Percentiles rank a stretch among this genome's conserved stretches.
Conservation (phyloP, 2,329 filamentous ascomycete species). For the Grosmannia serpens region DNA sequence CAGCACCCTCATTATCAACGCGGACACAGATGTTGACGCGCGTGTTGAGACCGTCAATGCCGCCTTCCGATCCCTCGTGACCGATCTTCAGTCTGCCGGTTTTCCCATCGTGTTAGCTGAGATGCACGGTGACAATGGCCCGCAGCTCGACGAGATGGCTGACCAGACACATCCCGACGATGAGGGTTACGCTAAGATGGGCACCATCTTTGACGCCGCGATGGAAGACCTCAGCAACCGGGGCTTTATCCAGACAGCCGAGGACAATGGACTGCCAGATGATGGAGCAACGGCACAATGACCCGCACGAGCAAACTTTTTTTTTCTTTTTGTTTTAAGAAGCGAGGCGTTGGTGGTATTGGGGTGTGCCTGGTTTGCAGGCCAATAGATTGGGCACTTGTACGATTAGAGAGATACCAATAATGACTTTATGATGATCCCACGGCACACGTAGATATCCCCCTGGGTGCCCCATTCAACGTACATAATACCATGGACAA, state of each 20-base stretch:
- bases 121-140: constrained; percentile 10
- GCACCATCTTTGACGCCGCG: neutral
- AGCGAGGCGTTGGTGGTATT: too few species aligned
- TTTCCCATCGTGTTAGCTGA: constrained; percentile 12
- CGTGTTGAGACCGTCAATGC: constrained; percentile 10
- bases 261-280: neutral
- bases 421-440: too few species aligned
- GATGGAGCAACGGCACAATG: neutral
- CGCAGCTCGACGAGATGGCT: constrained; percentile 8
- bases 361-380: too few species aligned
- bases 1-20: constrained; percentile 13
- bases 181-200: constrained; percentile 9
- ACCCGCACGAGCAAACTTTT: too few species aligned
- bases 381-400: too few species aligned
- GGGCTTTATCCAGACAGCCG: neutral
- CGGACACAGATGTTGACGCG: constrained; percentile 1
- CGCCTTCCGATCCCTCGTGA: constrained; percentile 5
- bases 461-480: too few species aligned
- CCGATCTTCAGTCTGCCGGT: constrained; percentile 8
- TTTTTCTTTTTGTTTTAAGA: too few species aligned
- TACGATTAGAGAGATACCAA: too few species aligned
- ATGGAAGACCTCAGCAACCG: neutral
- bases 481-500: too few species aligned
- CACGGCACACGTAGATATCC: too few species aligned
- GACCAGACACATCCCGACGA: constrained; percentile 10